phyloP scores from a whole-genome alignment of 2,329 filamentous ascomycete species.

The Phialemoniopsis sp. region DNA sequence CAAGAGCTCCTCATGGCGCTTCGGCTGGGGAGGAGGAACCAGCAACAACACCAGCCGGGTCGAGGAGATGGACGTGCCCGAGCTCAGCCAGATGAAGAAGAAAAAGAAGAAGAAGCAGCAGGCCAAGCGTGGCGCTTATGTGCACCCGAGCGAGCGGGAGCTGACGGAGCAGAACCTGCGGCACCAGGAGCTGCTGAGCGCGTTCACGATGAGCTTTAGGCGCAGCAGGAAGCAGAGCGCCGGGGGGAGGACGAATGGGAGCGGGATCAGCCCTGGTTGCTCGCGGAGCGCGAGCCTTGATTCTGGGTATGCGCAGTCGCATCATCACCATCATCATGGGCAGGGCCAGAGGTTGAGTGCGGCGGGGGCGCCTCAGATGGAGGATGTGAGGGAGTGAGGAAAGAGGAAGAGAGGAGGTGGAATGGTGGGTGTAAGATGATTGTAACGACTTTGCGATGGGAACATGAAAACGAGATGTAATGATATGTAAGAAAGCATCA shows the following conservation, averaged over 20 bases:
- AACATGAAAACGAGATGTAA: too few species aligned
- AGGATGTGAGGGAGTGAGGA: too few species aligned
- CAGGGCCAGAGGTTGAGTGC: too few species aligned
- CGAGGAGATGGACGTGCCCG: not conserved
- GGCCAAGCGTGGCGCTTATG: constrained; percentile 6
- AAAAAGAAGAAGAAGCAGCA: constrained; percentile 1
- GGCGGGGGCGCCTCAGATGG: too few species aligned
- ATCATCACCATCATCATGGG: too few species aligned
- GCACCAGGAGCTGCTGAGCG: constrained; percentile 40
- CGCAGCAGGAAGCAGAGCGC: constrained; percentile 12
- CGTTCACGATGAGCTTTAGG: constrained; percentile 43
- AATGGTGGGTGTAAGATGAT: too few species aligned
- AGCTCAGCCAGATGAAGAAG: not conserved
- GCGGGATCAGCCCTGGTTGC: constrained; percentile 39
- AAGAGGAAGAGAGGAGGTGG: too few species aligned
- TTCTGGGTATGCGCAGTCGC: constrained; percentile 8
- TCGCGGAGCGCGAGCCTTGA: constrained; percentile 31
- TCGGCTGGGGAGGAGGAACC: constrained; percentile 1
- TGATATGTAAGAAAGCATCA: too few species aligned
- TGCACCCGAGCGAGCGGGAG: constrained; percentile 39
- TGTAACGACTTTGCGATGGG: too few species aligned
- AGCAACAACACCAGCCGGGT: constrained; percentile 1
- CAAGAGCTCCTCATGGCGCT: constrained; percentile 8
- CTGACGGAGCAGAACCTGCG: constrained; percentile 39
- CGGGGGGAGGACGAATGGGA: constrained; percentile 10